A percentile compares a stretch with the other conserved stretches of the same genome.
Evolutionary conservation across 2,329 filamentous ascomycete species (phyloP).

Genomic region (Phoma sp.): DNA sequence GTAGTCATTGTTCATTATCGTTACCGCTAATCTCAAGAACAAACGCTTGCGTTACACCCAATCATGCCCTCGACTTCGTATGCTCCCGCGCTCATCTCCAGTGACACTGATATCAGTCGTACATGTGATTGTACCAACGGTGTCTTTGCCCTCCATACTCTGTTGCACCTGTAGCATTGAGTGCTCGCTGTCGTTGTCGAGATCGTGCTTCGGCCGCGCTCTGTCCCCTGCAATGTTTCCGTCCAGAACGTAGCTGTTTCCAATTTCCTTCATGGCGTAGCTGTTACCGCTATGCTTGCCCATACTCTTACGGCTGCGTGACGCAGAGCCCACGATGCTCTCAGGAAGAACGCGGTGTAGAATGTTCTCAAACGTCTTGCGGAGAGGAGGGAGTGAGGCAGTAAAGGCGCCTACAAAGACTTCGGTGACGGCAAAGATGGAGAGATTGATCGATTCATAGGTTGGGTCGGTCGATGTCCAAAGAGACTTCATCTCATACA

Average conservation of each 20-base stretch:
- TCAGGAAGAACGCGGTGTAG: conserved; percentile 27
- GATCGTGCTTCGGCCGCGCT: conserved; percentile 7
- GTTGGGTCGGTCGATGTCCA: conserved; percentile 29
- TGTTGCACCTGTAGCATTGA: conserved; percentile 3
- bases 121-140: conserved; percentile 2
- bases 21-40: not conserved
- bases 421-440: conserved; percentile 32
- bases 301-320: conserved; percentile 1
- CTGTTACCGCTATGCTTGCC: conserved; percentile 22
- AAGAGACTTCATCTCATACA: conserved; percentile 33
- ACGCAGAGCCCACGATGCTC: conserved; percentile 22
- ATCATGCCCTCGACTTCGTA: conserved; percentile 4
- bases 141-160: conserved; percentile 5
- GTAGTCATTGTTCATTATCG: not conserved
- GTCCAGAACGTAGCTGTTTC: conserved; percentile 15
- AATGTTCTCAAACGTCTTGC: conserved; percentile 33
- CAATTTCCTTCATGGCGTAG: conserved; percentile 23
- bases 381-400: conserved; percentile 33
- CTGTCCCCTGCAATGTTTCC: not conserved
- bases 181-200: conserved; percentile 14
- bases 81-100: conserved; percentile 4
- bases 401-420: conserved; percentile 37
- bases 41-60: conserved; percentile 3
- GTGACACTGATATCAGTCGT: conserved; percentile 11
- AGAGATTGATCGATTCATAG: conserved; percentile 31